Conservation (phyloP, 495 filamentous ascomycete genomes). For the Neurospora sp. region DNA sequence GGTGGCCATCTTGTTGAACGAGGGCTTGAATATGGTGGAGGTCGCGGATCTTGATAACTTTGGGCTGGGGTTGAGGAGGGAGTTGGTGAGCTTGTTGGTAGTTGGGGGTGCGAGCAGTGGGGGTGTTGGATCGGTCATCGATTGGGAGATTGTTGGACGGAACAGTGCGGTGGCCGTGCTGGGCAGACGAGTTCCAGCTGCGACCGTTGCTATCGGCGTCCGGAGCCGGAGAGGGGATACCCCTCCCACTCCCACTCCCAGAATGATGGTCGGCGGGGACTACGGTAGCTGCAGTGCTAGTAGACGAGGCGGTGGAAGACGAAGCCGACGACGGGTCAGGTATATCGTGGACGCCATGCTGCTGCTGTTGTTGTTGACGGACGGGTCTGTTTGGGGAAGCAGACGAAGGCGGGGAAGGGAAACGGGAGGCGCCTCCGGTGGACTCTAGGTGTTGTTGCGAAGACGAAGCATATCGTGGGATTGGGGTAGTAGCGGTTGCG, state of each 20-base stretch:
- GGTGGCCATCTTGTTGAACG: conserved; percentile 55
- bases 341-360: conserved; percentile 28
- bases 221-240: conserved; percentile 55
- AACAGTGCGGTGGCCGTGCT: neutral
- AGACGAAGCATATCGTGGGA: neutral
- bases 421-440: conserved; percentile 27
- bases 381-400: conserved; percentile 27
- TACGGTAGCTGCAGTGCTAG: conserved; percentile 23
- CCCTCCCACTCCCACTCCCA: conserved; percentile 13
- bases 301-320: conserved; percentile 35
- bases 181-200: neutral
- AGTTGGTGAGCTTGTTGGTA: neutral
- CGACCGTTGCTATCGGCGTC: conserved; percentile 11
- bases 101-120: neutral
- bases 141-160: neutral
- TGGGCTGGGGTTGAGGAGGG: neutral
- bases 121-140: conserved; percentile 8
- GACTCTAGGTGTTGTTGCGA: conserved; percentile 10
- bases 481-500: conserved; percentile 4
- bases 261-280: conserved; percentile 3
- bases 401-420: conserved; percentile 40
- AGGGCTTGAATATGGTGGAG: conserved; percentile 85
- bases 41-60: conserved; percentile 59
- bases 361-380: conserved; percentile 19
- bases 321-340: conserved; percentile 22